These are phyloP conservation scores for Trametes cingulata DNA, from an alignment of 768 basidiomycete genomes.

Conservation along the genomic window DNA sequence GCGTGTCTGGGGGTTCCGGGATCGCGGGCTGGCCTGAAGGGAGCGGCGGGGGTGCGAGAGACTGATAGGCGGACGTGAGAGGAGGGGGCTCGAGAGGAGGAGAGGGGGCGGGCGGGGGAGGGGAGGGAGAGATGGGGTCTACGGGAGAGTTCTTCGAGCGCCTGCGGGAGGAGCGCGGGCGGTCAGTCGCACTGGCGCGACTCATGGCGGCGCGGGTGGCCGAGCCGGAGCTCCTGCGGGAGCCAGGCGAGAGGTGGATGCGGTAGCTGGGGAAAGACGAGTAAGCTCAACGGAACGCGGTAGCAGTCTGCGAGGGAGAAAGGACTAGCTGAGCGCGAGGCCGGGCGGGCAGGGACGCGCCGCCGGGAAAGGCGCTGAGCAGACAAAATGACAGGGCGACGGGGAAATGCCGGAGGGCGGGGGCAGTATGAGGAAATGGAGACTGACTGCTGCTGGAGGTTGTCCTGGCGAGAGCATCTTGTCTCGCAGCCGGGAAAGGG, in stretches of 20 bases:
- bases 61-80: slow-evolving; percentile 23
- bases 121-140: slow-evolving; percentile 7
- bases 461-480: slow-evolving; percentile 87
- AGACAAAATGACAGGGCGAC: neutral
- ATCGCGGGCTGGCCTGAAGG: slow-evolving; percentile 1
- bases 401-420: neutral
- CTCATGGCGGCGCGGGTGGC: slow-evolving; percentile 59
- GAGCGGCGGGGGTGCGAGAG: slow-evolving; percentile 13
- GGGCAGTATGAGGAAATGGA: neutral
- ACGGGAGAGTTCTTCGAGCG: slow-evolving; percentile 15
- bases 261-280: slow-evolving; percentile 55
- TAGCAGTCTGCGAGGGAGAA: neutral
- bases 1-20: slow-evolving; percentile 33
- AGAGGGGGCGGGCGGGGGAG: slow-evolving; percentile 7
- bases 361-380: neutral
- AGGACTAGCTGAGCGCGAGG: neutral
- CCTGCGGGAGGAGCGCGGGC: slow-evolving; percentile 18
- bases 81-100: slow-evolving; percentile 30
- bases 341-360: neutral
- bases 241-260: slow-evolving; percentile 80
- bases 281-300: neutral
- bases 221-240: slow-evolving; percentile 59
- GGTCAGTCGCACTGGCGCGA: slow-evolving; percentile 34
- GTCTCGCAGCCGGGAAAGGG: slow-evolving; percentile 96
- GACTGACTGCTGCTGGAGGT: slow-evolving; percentile 67